Conservation (phyloP, 2,329 filamentous ascomycete species). For the Alternaria sp. region DNA sequence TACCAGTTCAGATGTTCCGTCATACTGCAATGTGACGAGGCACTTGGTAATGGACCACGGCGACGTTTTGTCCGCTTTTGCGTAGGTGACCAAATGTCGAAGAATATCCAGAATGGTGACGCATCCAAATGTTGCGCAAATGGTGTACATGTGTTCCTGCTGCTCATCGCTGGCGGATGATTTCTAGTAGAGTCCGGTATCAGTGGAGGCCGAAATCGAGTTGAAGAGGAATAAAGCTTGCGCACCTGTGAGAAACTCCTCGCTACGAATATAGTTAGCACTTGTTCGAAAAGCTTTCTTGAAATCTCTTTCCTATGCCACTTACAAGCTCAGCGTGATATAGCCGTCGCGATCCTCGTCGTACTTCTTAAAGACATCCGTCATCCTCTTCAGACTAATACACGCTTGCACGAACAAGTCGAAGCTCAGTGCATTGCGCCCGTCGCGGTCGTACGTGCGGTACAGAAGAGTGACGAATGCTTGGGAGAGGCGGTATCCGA, state of each 20-base stretch:
- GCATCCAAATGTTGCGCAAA: not conserved
- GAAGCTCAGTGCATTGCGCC: constrained; percentile 65
- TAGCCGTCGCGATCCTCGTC: constrained; percentile 96
- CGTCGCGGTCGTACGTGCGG: constrained; percentile 74
- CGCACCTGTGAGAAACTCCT: constrained; percentile 63
- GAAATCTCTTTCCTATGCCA: constrained; percentile 15
- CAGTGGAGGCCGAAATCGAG: constrained; percentile 57
- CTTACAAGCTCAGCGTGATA: constrained; percentile 63
- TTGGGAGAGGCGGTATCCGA: constrained; percentile 87
- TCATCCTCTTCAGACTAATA: constrained; percentile 97
- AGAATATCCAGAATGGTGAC: not conserved
- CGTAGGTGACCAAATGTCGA: not conserved
- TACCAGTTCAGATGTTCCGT: not conserved
- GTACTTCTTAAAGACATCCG: constrained; percentile 98
- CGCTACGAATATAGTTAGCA: constrained; percentile 41
- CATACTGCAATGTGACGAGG: not conserved
- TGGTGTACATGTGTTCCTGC: not conserved
- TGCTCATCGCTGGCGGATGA: constrained; percentile 46
- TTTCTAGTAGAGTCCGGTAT: constrained; percentile 60
- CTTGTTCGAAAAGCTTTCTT: not conserved
- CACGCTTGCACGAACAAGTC: constrained; percentile 98
- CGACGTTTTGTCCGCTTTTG: not conserved
- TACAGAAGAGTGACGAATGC: constrained; percentile 87
- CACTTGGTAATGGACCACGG: not conserved
- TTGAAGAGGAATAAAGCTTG: constrained; percentile 62